Conservation (phyloP, 441 rosid genomes). For the Pelargonium australe region DNA sequence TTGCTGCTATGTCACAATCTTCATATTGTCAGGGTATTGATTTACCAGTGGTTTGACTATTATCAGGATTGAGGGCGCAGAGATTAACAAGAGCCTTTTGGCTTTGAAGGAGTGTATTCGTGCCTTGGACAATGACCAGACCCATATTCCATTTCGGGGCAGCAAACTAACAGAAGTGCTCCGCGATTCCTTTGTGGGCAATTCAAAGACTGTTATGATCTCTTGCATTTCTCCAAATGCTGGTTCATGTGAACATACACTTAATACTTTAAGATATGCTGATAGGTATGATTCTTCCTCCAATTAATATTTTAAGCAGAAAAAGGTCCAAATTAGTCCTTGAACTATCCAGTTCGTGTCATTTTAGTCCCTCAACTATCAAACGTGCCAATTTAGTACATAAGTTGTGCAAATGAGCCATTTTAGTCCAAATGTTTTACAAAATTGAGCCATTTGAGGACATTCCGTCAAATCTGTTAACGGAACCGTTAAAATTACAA, state of each 20-base stretch:
- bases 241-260: constrained; percentile 95
- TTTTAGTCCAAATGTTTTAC: too few relatives aligned
- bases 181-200: constrained; percentile 96
- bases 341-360: too few relatives aligned
- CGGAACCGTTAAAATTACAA: too few relatives aligned
- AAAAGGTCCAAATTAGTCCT: too few relatives aligned
- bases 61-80: constrained; percentile 92
- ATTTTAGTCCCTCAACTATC: too few relatives aligned
- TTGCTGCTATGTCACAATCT: not conserved
- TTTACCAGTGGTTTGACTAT: too few relatives aligned
- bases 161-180: constrained; percentile 98
- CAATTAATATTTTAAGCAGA: not conserved
- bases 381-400: too few relatives aligned
- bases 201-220: constrained; percentile 95
- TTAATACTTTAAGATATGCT: constrained; percentile 95
- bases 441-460: too few relatives aligned
- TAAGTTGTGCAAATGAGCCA: too few relatives aligned
- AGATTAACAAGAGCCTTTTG: constrained; percentile 93
- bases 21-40: not conserved
- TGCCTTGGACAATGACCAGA: constrained; percentile 94
- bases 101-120: constrained; percentile 99
- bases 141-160: constrained; percentile 97
- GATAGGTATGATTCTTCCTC: constrained; percentile 56
- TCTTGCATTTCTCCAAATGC: constrained; percentile 98
- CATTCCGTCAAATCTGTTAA: too few relatives aligned